Evolutionary conservation across 2,329 filamentous ascomycete species (phyloP).

Genomic region (Ophiocordyceps unilateralis): DNA sequence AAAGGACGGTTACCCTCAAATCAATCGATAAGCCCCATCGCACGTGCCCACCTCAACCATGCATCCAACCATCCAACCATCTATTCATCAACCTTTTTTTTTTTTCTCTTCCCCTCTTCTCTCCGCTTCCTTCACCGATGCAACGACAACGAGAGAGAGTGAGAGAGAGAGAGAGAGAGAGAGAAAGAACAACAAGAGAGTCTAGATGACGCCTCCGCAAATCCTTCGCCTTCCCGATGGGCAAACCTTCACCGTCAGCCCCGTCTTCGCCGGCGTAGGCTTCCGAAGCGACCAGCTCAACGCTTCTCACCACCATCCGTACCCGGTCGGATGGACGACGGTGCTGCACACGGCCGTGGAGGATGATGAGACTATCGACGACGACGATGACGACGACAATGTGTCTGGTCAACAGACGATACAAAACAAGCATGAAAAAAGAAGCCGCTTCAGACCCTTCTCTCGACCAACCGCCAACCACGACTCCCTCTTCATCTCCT

Average conservation of each 20-base stretch:
- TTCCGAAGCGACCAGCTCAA: constrained; percentile 73
- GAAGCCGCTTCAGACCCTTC: constrained; percentile 25
- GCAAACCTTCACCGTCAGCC: constrained; percentile 62
- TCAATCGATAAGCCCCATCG: too few species aligned
- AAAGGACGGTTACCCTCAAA: too few species aligned
- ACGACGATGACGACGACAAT: constrained; percentile 12
- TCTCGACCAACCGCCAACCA: constrained; percentile 55
- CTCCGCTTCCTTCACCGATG: background rate
- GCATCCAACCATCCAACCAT: background rate
- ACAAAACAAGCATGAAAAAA: too few species aligned
- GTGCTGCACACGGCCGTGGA: constrained; percentile 49
- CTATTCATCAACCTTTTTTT: too few species aligned
- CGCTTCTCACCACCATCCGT: constrained; percentile 43
- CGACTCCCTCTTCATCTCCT: constrained; percentile 82
- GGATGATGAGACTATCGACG: constrained; percentile 4
- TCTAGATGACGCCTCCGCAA: background rate
- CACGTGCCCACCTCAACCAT: background rate
- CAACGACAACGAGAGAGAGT: too few species aligned
- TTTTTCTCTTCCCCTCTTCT: background rate
- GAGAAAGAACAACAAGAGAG: too few species aligned
- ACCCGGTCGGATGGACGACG: constrained; percentile 80
- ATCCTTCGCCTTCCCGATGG: constrained; percentile 70
- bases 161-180: too few species aligned
- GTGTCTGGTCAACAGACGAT: too few species aligned
- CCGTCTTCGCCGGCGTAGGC: constrained; percentile 79